A percentile compares a stretch with the other conserved stretches of the same genome.
Conservation (phyloP, 148 eudicot genomes). For the Rhododendron ferrugineum region DNA sequence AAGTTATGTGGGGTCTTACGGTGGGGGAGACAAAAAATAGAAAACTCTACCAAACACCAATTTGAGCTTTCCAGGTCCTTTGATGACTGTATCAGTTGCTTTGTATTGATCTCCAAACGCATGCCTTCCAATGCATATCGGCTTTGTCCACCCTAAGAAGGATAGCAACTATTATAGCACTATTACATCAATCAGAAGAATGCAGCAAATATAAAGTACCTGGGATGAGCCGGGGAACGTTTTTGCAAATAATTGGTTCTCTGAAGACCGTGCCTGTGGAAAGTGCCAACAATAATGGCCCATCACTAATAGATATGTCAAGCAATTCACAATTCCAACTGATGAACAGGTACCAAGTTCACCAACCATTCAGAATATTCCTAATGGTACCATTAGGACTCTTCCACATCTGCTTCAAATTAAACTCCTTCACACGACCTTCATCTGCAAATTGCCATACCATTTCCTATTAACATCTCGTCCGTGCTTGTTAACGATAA, state of each 20-base stretch:
- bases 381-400: conserved; percentile 83
- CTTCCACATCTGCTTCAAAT: conserved; percentile 67
- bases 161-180: not conserved
- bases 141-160: conserved; percentile 59
- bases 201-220: conserved; percentile 17
- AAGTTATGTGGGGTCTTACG: not conserved
- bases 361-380: conserved; percentile 70
- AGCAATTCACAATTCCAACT: not conserved
- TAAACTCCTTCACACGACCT: conserved; percentile 61
- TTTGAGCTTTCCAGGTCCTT: conserved; percentile 70
- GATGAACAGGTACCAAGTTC: not conserved
- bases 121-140: conserved; percentile 81
- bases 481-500: not conserved
- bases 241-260: conserved; percentile 72
- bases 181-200: not conserved
- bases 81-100: conserved; percentile 67
- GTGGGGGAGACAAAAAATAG: not conserved
- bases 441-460: conserved; percentile 39
- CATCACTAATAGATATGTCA: conserved; percentile 3
- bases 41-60: conserved; percentile 53
- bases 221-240: conserved; percentile 67
- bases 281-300: not conserved
- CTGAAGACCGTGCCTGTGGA: conserved; percentile 68
- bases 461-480: not conserved
- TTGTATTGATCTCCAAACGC: conserved; percentile 77